A percentile compares a stretch with the other conserved stretches of the same genome.
These are phyloP conservation scores for Podospora pseudoanserina DNA, from an alignment of 495 filamentous ascomycete genomes.

Conservation along the genomic window DNA sequence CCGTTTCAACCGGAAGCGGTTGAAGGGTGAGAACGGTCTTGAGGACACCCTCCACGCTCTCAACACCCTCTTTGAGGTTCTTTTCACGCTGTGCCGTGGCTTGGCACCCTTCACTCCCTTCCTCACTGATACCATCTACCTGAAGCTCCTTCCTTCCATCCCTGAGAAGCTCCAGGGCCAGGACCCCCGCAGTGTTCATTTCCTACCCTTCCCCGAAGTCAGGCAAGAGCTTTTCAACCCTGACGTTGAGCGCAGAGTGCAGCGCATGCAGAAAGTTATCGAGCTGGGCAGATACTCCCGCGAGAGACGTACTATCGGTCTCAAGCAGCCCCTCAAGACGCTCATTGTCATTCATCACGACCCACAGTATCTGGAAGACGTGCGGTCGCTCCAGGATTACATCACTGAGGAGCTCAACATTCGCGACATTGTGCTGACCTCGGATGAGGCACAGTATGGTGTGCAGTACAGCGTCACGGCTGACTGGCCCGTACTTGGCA, in stretches of 20 bases:
- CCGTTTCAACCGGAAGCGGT: conserved; percentile 91
- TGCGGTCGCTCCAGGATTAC: conserved; percentile 77
- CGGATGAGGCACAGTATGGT: conserved; percentile 84
- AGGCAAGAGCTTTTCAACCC: conserved; percentile 82
- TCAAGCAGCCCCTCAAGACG: conserved; percentile 88
- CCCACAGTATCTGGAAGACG: conserved; percentile 79
- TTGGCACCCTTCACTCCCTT: conserved; percentile 96
- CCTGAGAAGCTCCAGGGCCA: conserved; percentile 59
- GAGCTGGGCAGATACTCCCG: conserved; percentile 81
- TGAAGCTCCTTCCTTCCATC: conserved; percentile 64
- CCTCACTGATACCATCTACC: conserved; percentile 91
- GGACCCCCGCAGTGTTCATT: conserved; percentile 85
- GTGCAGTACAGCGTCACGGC: conserved; percentile 85
- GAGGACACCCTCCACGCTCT: conserved; percentile 82
- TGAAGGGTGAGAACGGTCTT: conserved; percentile 89
- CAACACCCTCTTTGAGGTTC: conserved; percentile 94
- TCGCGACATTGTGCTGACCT: conserved; percentile 74
- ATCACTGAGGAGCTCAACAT: conserved; percentile 91
- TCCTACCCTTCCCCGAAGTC: conserved; percentile 84
- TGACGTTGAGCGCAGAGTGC: conserved; percentile 79
- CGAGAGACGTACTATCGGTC: conserved; percentile 75
- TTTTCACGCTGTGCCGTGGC: conserved; percentile 81
- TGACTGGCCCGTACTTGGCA: conserved; percentile 91
- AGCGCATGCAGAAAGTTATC: conserved; percentile 92
- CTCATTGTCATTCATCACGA: conserved; percentile 87